These are phyloP conservation scores for Neurospora discreta DNA, from an alignment of 495 filamentous ascomycete genomes.

Conservation along the genomic window DNA sequence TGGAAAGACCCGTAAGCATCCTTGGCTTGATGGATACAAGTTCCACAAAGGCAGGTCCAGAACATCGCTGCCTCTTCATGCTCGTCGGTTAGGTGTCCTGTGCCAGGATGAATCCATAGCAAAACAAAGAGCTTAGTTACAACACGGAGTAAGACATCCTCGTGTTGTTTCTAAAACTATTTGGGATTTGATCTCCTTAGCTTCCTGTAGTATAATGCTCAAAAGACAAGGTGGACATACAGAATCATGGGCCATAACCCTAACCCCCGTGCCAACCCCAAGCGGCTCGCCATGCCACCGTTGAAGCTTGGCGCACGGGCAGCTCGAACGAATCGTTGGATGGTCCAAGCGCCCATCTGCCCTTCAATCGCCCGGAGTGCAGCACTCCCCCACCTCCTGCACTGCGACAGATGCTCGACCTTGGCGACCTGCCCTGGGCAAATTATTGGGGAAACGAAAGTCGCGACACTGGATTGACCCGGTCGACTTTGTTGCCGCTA, in stretches of 20 bases:
- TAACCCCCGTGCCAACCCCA: not conserved
- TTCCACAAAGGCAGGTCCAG: not conserved
- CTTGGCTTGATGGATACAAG: not conserved
- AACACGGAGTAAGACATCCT: not conserved
- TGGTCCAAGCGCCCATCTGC: not conserved
- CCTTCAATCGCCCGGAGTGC: not conserved
- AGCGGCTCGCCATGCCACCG: not conserved
- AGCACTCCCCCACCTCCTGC: constrained; percentile 1
- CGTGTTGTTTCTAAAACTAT: not conserved
- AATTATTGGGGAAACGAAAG: not conserved
- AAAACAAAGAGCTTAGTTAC: not conserved
- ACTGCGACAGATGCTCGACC: not conserved
- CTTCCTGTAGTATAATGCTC: not conserved
- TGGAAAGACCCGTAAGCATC: not conserved
- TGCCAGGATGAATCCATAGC: not conserved
- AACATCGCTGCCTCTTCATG: not conserved
- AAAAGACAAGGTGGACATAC: not conserved
- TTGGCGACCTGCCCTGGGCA: constrained; percentile 5
- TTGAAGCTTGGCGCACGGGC: not conserved
- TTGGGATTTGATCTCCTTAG: not conserved
- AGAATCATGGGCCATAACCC: not conserved
- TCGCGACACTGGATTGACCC: not conserved
- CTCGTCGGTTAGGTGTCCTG: not conserved
- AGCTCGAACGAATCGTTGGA: not conserved
- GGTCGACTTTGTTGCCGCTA: not conserved